Conservation (phyloP, 768 basidiomycete species). For the Leccinum disarticulatum region DNA sequence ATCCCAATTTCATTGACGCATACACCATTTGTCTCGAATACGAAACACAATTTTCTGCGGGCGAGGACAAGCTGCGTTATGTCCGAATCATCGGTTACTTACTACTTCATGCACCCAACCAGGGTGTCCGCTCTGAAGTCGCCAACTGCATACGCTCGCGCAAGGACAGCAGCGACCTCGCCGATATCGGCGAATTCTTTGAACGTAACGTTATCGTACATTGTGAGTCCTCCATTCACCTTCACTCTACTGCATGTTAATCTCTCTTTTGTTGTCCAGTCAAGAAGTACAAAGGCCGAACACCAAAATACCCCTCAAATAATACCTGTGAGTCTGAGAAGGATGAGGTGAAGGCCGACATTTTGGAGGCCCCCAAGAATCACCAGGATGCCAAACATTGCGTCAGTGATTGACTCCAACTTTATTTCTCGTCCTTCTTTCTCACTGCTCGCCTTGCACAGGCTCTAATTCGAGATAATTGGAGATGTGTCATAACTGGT, state of each 20-base stretch:
- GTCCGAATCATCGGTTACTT: slow-evolving; percentile 10
- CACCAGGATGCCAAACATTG: slow-evolving; percentile 2
- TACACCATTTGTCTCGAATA: slow-evolving; percentile 1
- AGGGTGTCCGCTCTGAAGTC: slow-evolving; percentile 1
- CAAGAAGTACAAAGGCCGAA: slow-evolving; percentile 17
- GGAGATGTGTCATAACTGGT: slow-evolving; percentile 35
- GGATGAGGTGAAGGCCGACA: background rate
- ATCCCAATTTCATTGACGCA: background rate
- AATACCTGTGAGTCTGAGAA: slow-evolving; percentile 16
- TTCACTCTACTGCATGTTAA: background rate
- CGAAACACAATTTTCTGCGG: background rate
- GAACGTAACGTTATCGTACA: slow-evolving; percentile 5
- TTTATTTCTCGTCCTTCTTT: background rate
- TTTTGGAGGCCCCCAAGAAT: background rate
- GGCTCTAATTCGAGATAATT: slow-evolving; percentile 39
- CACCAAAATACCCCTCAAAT: slow-evolving; percentile 18
- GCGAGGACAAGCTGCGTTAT: background rate
- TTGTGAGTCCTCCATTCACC: slow-evolving; percentile 1
- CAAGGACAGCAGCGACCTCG: background rate
- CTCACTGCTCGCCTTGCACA: slow-evolving; percentile 9
- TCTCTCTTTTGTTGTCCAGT: slow-evolving; percentile 7
- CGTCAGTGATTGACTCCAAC: slow-evolving; percentile 1
- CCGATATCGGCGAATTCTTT: slow-evolving; percentile 2
- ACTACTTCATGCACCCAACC: slow-evolving; percentile 6
- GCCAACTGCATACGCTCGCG: slow-evolving; percentile 3